phyloP scores from a whole-genome alignment of 2,329 filamentous ascomycete genomes.

The Colletotrichum caudatum region DNA sequence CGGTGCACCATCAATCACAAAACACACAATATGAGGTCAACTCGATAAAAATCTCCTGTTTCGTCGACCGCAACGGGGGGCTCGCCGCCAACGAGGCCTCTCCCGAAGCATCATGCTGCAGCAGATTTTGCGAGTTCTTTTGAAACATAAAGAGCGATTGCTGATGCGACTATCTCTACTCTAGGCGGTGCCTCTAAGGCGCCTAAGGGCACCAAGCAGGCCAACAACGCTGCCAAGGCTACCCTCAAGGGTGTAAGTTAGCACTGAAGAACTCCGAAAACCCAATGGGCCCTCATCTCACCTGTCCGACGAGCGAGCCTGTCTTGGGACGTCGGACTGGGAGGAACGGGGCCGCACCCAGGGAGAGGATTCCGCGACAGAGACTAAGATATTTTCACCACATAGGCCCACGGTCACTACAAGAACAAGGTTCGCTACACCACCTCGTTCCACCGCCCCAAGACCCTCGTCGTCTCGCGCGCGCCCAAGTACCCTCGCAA shows the following conservation, averaged over 20 bases:
- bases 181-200: slow-evolving; percentile 67
- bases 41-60: slow-evolving; percentile 39
- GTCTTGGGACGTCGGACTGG: not conserved
- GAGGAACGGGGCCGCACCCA: not conserved
- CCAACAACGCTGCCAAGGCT: slow-evolving; percentile 94
- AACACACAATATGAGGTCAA: slow-evolving; percentile 10
- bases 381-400: slow-evolving; percentile 22
- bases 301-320: not conserved
- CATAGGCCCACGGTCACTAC: slow-evolving; percentile 76
- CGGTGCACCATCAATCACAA: slow-evolving; percentile 7
- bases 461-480: slow-evolving; percentile 93
- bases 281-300: not conserved
- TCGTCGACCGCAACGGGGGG: slow-evolving; percentile 35
- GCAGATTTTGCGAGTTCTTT: slow-evolving; percentile 82
- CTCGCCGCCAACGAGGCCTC: slow-evolving; percentile 1
- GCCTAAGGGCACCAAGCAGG: slow-evolving; percentile 82
- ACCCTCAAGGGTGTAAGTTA: slow-evolving; percentile 92
- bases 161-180: slow-evolving; percentile 69
- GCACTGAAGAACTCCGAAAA: slow-evolving; percentile 11
- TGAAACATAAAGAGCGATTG: slow-evolving; percentile 71
- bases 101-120: slow-evolving; percentile 71
- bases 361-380: slow-evolving; percentile 22
- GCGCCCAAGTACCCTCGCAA: slow-evolving; percentile 97
- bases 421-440: slow-evolving; percentile 90
- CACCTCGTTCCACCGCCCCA: slow-evolving; percentile 97